Conservation (phyloP, 2,329 filamentous ascomycete species). For the Fonsecaea nubica region DNA sequence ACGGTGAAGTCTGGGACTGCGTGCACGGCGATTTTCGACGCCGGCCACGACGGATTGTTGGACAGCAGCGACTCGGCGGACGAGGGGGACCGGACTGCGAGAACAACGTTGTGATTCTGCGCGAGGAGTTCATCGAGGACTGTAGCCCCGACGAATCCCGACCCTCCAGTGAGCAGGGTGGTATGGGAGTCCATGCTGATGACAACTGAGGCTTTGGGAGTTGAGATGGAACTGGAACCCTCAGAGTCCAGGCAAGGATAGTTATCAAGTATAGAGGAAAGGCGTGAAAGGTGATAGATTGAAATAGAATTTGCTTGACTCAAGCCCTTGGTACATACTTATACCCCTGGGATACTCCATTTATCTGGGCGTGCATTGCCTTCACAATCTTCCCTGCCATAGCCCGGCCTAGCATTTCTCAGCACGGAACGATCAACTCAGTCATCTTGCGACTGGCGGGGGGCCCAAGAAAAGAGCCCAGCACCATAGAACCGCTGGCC, state of each 20-base stretch:
- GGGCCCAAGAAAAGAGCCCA: neutral
- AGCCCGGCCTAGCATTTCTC: slow-evolving; percentile 10
- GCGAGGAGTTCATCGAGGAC: slow-evolving; percentile 75
- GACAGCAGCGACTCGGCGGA: slow-evolving; percentile 66
- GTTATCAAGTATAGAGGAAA: neutral
- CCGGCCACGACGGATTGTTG: slow-evolving; percentile 57
- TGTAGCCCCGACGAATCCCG: slow-evolving; percentile 83
- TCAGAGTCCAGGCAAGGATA: neutral
- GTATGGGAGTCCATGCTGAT: slow-evolving; percentile 46
- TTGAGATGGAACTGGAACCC: neutral
- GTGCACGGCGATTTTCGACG: slow-evolving; percentile 65
- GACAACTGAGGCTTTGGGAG: neutral
- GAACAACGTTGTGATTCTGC: slow-evolving; percentile 65
- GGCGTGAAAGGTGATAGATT: too few species aligned
- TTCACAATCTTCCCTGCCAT: neutral
- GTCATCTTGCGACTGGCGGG: neutral
- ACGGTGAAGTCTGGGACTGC: slow-evolving; percentile 75
- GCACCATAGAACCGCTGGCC: neutral
- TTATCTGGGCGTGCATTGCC: neutral
- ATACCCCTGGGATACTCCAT: neutral
- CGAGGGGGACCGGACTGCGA: slow-evolving; percentile 65
- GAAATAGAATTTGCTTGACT: neutral
- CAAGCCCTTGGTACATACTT: neutral
- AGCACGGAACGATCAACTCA: slow-evolving; percentile 9
- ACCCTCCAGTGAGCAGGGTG: slow-evolving; percentile 80